Percentiles rank a stretch among this genome's conserved stretches.
Conservation (phyloP, 495 filamentous ascomycete genomes). For the Xylaria acuta region DNA sequence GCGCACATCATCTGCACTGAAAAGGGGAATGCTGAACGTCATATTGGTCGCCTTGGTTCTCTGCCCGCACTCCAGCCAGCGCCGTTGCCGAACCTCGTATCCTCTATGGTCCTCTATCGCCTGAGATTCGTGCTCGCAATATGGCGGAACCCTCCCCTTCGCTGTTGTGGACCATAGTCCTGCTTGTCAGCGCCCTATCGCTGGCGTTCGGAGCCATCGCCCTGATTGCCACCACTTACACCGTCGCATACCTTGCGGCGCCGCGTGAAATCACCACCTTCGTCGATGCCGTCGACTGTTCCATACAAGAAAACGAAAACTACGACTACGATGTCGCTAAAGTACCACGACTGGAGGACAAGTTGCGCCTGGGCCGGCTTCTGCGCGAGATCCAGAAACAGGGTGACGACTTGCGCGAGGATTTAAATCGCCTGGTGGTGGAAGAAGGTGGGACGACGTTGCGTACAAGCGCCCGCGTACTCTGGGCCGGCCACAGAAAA, state of each 20-base stretch:
- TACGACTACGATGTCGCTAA: slow-evolving; percentile 60
- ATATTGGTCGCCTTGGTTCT: slow-evolving; percentile 25
- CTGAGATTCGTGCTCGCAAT: slow-evolving; percentile 27
- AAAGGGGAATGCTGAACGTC: slow-evolving; percentile 24
- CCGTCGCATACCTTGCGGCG: slow-evolving; percentile 54
- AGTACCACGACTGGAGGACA: slow-evolving; percentile 57
- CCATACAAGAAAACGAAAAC: slow-evolving; percentile 57
- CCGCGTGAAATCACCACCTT: slow-evolving; percentile 57
- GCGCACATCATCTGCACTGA: slow-evolving; percentile 23
- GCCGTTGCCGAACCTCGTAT: background rate
- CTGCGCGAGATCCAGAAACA: slow-evolving; percentile 63
- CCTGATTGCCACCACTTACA: slow-evolving; percentile 51
- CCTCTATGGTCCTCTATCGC: slow-evolving; percentile 31
- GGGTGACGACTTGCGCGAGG: slow-evolving; percentile 58
- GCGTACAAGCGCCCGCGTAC: slow-evolving; percentile 49
- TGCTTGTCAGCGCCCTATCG: slow-evolving; percentile 56
- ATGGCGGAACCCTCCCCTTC: slow-evolving; percentile 50
- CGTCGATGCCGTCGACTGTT: slow-evolving; percentile 57
- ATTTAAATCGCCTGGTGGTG: slow-evolving; percentile 55
- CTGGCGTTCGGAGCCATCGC: slow-evolving; percentile 51
- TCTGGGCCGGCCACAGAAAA: slow-evolving; percentile 55
- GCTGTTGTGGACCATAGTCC: slow-evolving; percentile 51
- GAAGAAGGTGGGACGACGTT: slow-evolving; percentile 51
- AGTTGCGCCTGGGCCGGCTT: slow-evolving; percentile 56
- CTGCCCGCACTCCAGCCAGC: slow-evolving; percentile 6